Evolutionary conservation across 2,329 filamentous ascomycete species (phyloP).

Genomic region (Microsporum audouinii): DNA sequence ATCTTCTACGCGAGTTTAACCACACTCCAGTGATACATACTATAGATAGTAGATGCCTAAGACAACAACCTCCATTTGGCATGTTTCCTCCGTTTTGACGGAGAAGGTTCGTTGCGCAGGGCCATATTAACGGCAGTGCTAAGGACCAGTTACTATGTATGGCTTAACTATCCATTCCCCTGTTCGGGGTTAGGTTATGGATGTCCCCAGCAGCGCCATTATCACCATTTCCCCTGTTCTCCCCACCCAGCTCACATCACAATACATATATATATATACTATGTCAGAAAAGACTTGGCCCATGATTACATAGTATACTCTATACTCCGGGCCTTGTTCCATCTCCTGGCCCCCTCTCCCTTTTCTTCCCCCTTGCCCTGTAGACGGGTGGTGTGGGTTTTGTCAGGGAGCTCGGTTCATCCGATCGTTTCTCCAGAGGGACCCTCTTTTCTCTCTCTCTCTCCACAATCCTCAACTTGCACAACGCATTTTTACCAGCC

Average conservation of each 20-base stretch:
- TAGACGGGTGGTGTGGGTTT: not conserved
- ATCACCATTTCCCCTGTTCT: not conserved
- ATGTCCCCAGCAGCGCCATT: not conserved
- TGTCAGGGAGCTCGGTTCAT: not conserved
- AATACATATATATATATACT: not conserved
- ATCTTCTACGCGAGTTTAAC: not conserved
- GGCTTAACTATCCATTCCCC: not conserved
- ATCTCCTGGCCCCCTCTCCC: not conserved
- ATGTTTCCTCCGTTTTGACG: not conserved
- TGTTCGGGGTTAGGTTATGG: not conserved
- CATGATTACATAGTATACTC: not conserved
- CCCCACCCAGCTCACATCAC: not conserved
- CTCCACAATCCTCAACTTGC: not conserved
- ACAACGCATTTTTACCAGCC: not conserved
- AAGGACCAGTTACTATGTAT: not conserved
- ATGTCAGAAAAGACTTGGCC: not conserved
- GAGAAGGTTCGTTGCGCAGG: not conserved
- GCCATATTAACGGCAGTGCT: not conserved
- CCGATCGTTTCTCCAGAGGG: not conserved
- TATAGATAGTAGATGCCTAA: not conserved
- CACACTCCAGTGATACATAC: too few relatives aligned
- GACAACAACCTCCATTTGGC: not conserved
- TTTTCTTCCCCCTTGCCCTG: not conserved
- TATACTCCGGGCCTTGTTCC: not conserved
- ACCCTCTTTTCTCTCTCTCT: not conserved